Conservation (phyloP, 2,329 filamentous ascomycete genomes). For the Cytospora mali region DNA sequence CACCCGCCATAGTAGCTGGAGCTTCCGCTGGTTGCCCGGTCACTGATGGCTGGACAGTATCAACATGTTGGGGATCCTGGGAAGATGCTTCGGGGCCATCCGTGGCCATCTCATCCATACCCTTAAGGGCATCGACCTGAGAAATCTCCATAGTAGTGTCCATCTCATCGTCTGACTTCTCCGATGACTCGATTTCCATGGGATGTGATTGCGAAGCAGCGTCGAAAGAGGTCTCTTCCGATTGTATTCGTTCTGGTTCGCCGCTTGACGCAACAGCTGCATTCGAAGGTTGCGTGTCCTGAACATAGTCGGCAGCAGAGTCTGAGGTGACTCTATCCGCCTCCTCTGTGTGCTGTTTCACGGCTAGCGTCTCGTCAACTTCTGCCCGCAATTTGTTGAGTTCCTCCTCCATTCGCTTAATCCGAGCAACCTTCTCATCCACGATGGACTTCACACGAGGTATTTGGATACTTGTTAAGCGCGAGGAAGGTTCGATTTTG, state of each 20-base stretch:
- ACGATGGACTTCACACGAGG: constrained; percentile 44
- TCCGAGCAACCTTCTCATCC: constrained; percentile 50
- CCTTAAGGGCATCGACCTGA: neutral
- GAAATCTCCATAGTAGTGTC: neutral
- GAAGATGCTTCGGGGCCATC: neutral
- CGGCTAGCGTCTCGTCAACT: constrained; percentile 40
- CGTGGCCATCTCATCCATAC: neutral
- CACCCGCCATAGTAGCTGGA: neutral
- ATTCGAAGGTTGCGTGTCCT: neutral
- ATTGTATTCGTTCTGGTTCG: neutral
- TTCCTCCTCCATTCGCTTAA: constrained; percentile 50
- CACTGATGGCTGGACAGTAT: neutral
- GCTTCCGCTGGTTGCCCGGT: constrained; percentile 5
- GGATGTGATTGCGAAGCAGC: constrained; percentile 18
- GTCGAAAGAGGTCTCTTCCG: neutral
- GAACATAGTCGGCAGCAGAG: constrained; percentile 40
- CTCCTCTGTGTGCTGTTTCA: constrained; percentile 32
- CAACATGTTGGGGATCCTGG: neutral
- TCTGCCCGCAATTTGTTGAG: constrained; percentile 54
- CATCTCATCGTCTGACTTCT: constrained; percentile 1
- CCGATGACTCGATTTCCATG: constrained; percentile 31
- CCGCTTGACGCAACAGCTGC: neutral
- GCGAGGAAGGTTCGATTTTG: constrained; percentile 35
- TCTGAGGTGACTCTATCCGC: constrained; percentile 38
- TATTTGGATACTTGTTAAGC: constrained; percentile 43